Percentiles rank a stretch among this genome's conserved stretches.
Evolutionary conservation across 148 eudicot genomes (phyloP).

Genomic region (Mesembryanthemum crystallinum): DNA sequence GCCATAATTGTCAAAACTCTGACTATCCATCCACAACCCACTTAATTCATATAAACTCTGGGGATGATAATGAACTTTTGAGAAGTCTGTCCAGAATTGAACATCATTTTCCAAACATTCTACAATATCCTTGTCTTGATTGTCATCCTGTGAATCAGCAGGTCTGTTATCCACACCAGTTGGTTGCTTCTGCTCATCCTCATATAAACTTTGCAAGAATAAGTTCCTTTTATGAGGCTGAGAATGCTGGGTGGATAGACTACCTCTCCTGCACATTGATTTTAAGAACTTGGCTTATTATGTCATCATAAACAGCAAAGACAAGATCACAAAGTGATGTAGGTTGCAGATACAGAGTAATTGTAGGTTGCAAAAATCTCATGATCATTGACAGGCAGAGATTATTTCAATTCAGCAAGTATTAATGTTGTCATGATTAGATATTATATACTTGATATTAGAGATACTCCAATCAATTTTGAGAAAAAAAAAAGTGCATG

Average conservation of each 20-base stretch:
- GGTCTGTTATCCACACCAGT: constrained; percentile 29
- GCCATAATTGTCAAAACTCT: constrained; percentile 70
- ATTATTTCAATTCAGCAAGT: neutral
- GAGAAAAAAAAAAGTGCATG: neutral
- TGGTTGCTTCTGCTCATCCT: constrained; percentile 47
- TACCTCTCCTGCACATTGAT: constrained; percentile 63
- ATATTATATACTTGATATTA: neutral
- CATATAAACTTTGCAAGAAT: constrained; percentile 72
- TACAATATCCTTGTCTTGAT: constrained; percentile 58
- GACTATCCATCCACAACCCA: constrained; percentile 63
- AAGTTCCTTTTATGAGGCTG: constrained; percentile 73
- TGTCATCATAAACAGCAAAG: constrained; percentile 1
- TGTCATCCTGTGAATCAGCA: constrained; percentile 36
- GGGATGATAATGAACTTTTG: constrained; percentile 95
- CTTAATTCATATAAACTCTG: constrained; percentile 78
- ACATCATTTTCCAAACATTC: constrained; percentile 66
- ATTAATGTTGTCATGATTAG: neutral
- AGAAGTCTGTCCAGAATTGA: constrained; percentile 85
- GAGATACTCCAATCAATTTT: neutral
- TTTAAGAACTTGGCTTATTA: constrained; percentile 21
- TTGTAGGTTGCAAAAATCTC: neutral
- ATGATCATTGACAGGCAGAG: neutral
- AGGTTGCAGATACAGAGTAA: neutral
- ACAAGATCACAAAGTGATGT: neutral
- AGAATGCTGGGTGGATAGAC: constrained; percentile 53